phyloP scores from a whole-genome alignment of 148 eudicot genomes.

The Nepenthes gracilis region DNA sequence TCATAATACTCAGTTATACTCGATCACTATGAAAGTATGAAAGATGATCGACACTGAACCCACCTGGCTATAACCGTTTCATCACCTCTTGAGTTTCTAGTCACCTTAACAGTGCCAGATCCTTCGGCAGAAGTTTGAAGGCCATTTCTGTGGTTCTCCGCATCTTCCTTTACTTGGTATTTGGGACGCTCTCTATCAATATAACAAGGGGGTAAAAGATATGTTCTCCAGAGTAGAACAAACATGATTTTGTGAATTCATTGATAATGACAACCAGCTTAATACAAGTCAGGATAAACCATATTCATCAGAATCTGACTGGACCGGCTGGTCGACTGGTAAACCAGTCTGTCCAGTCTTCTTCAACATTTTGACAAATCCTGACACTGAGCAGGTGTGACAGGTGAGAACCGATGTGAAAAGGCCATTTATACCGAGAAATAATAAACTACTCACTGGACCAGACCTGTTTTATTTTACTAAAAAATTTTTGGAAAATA shows the following conservation, averaged over 20 bases:
- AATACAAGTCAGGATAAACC: too few species aligned
- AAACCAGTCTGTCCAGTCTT: too few species aligned
- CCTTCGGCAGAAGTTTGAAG: constrained; percentile 48
- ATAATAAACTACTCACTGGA: too few species aligned
- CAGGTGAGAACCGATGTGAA: too few species aligned
- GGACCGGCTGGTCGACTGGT: too few species aligned
- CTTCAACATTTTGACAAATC: too few species aligned
- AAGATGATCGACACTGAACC: constrained; percentile 13
- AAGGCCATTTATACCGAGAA: too few species aligned
- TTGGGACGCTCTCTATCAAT: constrained; percentile 73
- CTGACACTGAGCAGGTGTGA: too few species aligned
- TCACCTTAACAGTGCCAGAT: constrained; percentile 71
- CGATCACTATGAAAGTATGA: constrained; percentile 4
- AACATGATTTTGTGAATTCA: not conserved
- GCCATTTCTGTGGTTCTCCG: constrained; percentile 41
- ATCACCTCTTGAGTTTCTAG: constrained; percentile 45
- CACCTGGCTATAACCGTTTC: constrained; percentile 68
- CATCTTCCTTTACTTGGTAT: constrained; percentile 64
- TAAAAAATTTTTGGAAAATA: too few species aligned
- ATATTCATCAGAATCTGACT: too few species aligned
- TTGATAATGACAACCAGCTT: too few species aligned
- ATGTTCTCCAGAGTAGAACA: not conserved
- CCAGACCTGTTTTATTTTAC: too few species aligned
- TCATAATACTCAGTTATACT: constrained; percentile 17
- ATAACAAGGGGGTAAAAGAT: not conserved